These are phyloP conservation scores for Fusarium chuoi DNA, from an alignment of 2,329 filamentous ascomycete genomes.

Conservation along the genomic window DNA sequence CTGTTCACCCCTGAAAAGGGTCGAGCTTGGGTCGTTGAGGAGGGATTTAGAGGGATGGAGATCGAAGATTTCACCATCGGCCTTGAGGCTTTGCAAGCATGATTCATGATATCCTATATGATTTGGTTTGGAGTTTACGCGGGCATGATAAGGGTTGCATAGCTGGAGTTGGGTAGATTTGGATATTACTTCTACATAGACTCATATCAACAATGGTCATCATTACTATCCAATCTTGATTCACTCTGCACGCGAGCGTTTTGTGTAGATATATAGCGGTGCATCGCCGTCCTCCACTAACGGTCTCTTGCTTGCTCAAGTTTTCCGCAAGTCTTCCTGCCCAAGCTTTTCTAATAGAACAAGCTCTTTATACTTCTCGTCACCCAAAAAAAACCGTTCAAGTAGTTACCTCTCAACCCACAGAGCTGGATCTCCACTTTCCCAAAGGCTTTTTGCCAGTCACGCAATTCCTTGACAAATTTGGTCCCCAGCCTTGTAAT, in stretches of 20 bases:
- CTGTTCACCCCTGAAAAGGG: slow-evolving; percentile 68
- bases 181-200: background rate
- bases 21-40: slow-evolving; percentile 84
- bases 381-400: background rate
- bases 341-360: background rate
- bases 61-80: slow-evolving; percentile 47
- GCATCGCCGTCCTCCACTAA: background rate
- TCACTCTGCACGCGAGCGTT: background rate
- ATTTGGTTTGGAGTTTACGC: slow-evolving; percentile 17
- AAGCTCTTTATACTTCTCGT: slow-evolving; percentile 4
- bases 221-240: background rate
- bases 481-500: slow-evolving; percentile 4
- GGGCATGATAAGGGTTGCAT: slow-evolving; percentile 30
- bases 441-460: background rate
- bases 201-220: background rate
- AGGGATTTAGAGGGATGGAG: slow-evolving; percentile 83
- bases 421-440: background rate
- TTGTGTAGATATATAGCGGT: background rate
- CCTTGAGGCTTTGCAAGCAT: slow-evolving; percentile 37
- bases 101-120: background rate
- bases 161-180: slow-evolving; percentile 29
- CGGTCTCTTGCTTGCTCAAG: background rate
- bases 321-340: background rate
- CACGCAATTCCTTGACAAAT: background rate
- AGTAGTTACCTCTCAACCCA: background rate